Base-by-base conservation (phyloP, 495 filamentous ascomycete genomes). In the Penicillium silybi region DNA sequence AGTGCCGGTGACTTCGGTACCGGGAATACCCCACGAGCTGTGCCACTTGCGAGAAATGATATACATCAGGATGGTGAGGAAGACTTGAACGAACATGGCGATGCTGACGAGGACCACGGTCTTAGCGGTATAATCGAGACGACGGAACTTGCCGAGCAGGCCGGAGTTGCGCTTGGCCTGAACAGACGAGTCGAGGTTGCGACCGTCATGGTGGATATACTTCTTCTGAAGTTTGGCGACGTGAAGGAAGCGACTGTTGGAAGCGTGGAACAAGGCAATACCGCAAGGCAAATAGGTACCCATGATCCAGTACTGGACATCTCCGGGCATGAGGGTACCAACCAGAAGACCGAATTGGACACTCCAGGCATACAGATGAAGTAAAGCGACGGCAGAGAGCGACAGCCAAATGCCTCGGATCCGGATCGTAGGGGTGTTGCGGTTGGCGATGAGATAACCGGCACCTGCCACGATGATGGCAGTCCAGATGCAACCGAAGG, bases 271-370 rank as follows among this genome's bases (percentile, higher is more conserved):
- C 2, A 88, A 66, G 16, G 82, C 85, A 54, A 89, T 79, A 23
- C 87, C 86, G 22, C 83, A 76, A 3, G 87, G 87, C 26, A 89
- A 72, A 63, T 80, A 85, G 38, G 82, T 76, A 44, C 83, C 78
- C 87, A 90, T 90, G 61, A 88, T 74, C 85, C 86, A 90, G 66
- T 78, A 90, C 60, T 87, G 77, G 16, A 68, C 60, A 25, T 70
- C 69, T 41, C 82, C 84, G 0, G 82, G 80, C 48, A 84, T 78
- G 6, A 77, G 56, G 2, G 81, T 67, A 11, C 87, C 87, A 19
- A 82, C 54, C 23, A 81, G 76, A 56, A 81, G 83, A 10, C 78
- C 82, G 26, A 85, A 71, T 54, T 88, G 76, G 11, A 78, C 65
- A 37, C 77, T 56, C 59, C 79, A 76, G 70, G 9, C 29, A 32